Conservation (phyloP, 345 rosid species). For the Raphanus raphanistrum region DNA sequence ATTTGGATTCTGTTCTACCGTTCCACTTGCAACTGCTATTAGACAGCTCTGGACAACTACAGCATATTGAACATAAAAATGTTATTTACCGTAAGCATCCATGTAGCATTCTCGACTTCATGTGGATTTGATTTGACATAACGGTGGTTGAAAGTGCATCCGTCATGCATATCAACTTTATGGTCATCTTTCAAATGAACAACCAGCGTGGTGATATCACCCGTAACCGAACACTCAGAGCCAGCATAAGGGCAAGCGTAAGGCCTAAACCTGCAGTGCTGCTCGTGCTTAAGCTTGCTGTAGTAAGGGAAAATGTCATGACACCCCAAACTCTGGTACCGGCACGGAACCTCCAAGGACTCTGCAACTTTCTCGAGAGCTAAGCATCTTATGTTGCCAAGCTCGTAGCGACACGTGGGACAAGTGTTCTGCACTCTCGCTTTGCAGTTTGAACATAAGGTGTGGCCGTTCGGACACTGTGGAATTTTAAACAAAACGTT, state of each 20-base stretch:
- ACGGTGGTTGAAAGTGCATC: slow-evolving; percentile 86
- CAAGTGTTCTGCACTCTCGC: slow-evolving; percentile 71
- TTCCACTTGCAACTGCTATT: too few relatives aligned
- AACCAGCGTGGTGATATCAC: slow-evolving; percentile 72
- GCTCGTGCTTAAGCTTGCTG: slow-evolving; percentile 85
- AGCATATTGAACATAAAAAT: not conserved
- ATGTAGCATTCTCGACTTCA: slow-evolving; percentile 92
- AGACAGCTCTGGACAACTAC: too few relatives aligned
- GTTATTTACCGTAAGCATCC: slow-evolving; percentile 88
- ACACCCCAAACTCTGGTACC: slow-evolving; percentile 73
- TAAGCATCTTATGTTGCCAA: slow-evolving; percentile 91
- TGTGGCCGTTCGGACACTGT: slow-evolving; percentile 95
- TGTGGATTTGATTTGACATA: slow-evolving; percentile 85
- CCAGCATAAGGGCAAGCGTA: slow-evolving; percentile 94
- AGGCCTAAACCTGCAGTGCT: slow-evolving; percentile 74
- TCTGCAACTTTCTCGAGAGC: slow-evolving; percentile 93
- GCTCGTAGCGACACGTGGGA: slow-evolving; percentile 87
- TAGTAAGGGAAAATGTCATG: slow-evolving; percentile 81
- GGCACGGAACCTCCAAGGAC: slow-evolving; percentile 85
- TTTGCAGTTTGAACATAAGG: slow-evolving; percentile 83
- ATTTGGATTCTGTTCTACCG: too few relatives aligned
- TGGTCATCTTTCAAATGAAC: slow-evolving; percentile 81
- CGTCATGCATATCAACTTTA: slow-evolving; percentile 95
- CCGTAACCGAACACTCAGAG: slow-evolving; percentile 78
- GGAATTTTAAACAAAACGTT: not conserved